A percentile compares a stretch with the other conserved stretches of the same genome.
Evolutionary conservation across 1,139 yeast species (phyloP).

Genomic region (Lodderomyces metapsilosis): DNA sequence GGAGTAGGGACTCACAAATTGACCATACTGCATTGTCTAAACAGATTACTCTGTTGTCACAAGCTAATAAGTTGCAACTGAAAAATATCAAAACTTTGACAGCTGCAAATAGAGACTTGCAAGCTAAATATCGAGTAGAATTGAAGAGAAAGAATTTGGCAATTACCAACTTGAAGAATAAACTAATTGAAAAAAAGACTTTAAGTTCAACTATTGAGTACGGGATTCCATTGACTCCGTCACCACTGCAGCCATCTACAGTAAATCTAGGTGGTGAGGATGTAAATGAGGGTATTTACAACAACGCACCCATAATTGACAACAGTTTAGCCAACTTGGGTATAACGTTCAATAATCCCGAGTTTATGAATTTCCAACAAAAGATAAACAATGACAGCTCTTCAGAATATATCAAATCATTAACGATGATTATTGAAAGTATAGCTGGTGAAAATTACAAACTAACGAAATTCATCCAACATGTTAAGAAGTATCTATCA

Average conservation of each 20-base stretch:
- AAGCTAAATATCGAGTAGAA: constrained; percentile 41
- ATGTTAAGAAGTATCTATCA: constrained; percentile 30
- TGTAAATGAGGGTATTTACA: not conserved
- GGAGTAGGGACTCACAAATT: constrained; percentile 17
- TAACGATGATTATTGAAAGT: constrained; percentile 39
- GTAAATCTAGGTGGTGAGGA: not conserved
- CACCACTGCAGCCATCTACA: not conserved
- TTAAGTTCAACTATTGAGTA: constrained; percentile 32
- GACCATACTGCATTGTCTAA: constrained; percentile 21
- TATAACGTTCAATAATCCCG: not conserved
- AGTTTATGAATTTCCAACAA: not conserved
- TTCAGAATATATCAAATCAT: constrained; percentile 17
- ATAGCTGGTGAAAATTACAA: constrained; percentile 41
- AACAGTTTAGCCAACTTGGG: not conserved
- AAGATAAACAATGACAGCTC: not conserved
- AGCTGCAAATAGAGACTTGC: constrained; percentile 30
- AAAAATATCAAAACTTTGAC: constrained; percentile 31
- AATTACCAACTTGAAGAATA: constrained; percentile 39
- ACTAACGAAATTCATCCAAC: constrained; percentile 32
- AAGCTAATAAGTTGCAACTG: constrained; percentile 27
- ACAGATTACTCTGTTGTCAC: constrained; percentile 21
- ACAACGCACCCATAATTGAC: not conserved
- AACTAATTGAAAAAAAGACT: constrained; percentile 35
- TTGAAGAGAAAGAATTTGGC: constrained; percentile 36
- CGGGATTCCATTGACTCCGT: constrained; percentile 17